These are phyloP conservation scores for Colletotrichum shisoi DNA, from an alignment of 2,329 filamentous ascomycete genomes.

Conservation along the genomic window DNA sequence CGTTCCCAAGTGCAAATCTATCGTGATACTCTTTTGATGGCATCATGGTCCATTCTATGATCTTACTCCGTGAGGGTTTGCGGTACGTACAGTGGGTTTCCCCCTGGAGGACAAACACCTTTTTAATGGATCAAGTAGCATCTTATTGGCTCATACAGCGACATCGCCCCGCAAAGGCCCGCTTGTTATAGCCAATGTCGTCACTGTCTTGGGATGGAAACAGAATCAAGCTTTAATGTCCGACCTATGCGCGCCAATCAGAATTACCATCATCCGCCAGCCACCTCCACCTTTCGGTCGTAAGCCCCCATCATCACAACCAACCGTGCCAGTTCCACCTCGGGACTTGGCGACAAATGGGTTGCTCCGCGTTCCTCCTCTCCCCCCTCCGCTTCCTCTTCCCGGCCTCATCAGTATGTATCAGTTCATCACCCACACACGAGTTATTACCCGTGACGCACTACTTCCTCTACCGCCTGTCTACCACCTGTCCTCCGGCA, in stretches of 20 bases:
- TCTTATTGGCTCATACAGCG: too few relatives aligned
- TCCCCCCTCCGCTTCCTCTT: not conserved
- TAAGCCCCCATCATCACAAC: not conserved
- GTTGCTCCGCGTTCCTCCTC: slow-evolving; percentile 7
- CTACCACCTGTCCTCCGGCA: not conserved
- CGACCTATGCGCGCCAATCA: slow-evolving; percentile 35
- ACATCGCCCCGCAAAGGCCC: not conserved
- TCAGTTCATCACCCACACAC: not conserved
- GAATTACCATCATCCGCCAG: not conserved
- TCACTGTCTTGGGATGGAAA: slow-evolving; percentile 20
- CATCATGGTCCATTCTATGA: not conserved
- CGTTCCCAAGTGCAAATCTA: not conserved
- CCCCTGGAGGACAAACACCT: too few relatives aligned
- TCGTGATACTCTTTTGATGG: not conserved
- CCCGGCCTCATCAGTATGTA: not conserved
- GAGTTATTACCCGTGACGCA: slow-evolving; percentile 14
- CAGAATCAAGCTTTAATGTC: slow-evolving; percentile 24
- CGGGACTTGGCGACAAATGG: slow-evolving; percentile 24
- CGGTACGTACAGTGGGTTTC: not conserved
- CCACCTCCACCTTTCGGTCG: not conserved
- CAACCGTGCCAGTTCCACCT: not conserved
- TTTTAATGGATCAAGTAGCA: not conserved
- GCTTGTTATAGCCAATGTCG: slow-evolving; percentile 12
- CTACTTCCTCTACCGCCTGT: too few relatives aligned
- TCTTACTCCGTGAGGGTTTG: not conserved